Percentiles rank a stretch among this genome's conserved stretches.
These are phyloP conservation scores for Fusarium sp. DNA, from an alignment of 2,329 filamentous ascomycete genomes.

Conservation along the genomic window DNA sequence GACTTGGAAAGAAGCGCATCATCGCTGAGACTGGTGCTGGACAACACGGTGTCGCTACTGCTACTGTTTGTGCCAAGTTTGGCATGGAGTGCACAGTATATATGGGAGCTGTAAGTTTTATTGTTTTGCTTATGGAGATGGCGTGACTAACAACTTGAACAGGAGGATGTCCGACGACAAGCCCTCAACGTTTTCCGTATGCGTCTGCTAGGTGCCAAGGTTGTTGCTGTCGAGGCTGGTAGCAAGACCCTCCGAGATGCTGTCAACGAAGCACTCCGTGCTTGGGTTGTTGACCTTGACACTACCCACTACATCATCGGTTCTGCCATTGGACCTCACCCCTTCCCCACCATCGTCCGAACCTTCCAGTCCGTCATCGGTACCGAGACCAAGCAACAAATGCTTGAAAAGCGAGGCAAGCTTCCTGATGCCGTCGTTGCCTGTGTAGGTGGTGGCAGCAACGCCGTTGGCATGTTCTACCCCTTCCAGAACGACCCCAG, in stretches of 20 bases:
- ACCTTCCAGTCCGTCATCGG: constrained; percentile 99
- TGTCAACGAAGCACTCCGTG: constrained; percentile 94
- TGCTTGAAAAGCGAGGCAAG: constrained; percentile 85
- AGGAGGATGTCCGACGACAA: constrained; percentile 93
- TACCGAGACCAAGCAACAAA: constrained; percentile 92
- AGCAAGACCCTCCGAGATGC: constrained; percentile 85
- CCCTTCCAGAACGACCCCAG: constrained; percentile 87
- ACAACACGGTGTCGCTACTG: constrained; percentile 97
- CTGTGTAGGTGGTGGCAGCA: constrained; percentile 94
- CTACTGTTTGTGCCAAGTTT: constrained; percentile 97
- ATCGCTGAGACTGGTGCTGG: constrained; percentile 98
- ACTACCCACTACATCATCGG: constrained; percentile 99
- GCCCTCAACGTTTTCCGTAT: constrained; percentile 99
- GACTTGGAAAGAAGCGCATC: constrained; percentile 94
- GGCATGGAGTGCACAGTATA: constrained; percentile 98
- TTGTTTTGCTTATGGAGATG: neutral
- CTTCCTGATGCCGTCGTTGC: constrained; percentile 96
- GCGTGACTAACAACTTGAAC: constrained; percentile 40
- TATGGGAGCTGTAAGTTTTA: constrained; percentile 80
- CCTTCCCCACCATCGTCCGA: constrained; percentile 96
- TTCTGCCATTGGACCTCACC: constrained; percentile 96
- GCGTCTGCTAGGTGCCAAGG: constrained; percentile 92
- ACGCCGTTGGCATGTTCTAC: constrained; percentile 98
- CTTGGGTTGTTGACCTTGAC: constrained; percentile 92
- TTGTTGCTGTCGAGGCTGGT: constrained; percentile 92